Evolutionary conservation across 2,329 filamentous ascomycete species (phyloP).

Genomic region (Gaeumannomyces tritici): DNA sequence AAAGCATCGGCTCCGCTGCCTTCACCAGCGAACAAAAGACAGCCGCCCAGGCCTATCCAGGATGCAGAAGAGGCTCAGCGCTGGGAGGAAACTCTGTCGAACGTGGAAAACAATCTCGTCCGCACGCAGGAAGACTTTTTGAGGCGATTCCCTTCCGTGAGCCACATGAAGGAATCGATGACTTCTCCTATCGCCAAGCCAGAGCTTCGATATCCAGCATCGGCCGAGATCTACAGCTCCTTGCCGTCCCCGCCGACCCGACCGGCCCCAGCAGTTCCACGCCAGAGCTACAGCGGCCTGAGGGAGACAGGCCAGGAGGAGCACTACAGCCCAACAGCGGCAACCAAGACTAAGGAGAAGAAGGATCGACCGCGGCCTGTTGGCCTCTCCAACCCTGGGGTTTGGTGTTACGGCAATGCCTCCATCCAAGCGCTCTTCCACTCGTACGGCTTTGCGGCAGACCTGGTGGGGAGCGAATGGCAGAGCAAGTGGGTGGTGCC

Average conservation of each 20-base stretch:
- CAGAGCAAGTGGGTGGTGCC: constrained; percentile 57
- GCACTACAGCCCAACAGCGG: constrained; percentile 28
- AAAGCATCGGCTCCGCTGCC: not conserved
- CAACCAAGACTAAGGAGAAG: constrained; percentile 24
- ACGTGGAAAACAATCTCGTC: constrained; percentile 43
- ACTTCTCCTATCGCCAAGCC: constrained; percentile 23
- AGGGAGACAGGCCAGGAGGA: constrained; percentile 25
- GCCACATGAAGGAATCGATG: constrained; percentile 53
- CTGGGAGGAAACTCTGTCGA: constrained; percentile 66
- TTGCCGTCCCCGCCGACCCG: constrained; percentile 51
- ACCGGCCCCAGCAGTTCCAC: constrained; percentile 57
- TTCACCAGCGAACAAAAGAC: not conserved
- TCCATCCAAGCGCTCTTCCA: constrained; percentile 74
- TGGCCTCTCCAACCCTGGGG: constrained; percentile 70
- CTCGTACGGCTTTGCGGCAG: constrained; percentile 57
- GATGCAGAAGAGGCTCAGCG: constrained; percentile 64
- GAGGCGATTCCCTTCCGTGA: constrained; percentile 66
- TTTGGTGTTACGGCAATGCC: constrained; percentile 91
- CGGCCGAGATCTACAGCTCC: constrained; percentile 32
- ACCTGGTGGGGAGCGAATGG: constrained; percentile 52
- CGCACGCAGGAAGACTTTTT: constrained; percentile 77
- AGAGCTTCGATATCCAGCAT: constrained; percentile 8
- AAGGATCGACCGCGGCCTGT: constrained; percentile 31
- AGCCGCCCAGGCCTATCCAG: constrained; percentile 55
- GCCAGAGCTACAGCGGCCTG: constrained; percentile 74